Evolutionary conservation across 495 filamentous ascomycete genomes (phyloP).

Genomic region (Melanomma pulvis-pyrius): DNA sequence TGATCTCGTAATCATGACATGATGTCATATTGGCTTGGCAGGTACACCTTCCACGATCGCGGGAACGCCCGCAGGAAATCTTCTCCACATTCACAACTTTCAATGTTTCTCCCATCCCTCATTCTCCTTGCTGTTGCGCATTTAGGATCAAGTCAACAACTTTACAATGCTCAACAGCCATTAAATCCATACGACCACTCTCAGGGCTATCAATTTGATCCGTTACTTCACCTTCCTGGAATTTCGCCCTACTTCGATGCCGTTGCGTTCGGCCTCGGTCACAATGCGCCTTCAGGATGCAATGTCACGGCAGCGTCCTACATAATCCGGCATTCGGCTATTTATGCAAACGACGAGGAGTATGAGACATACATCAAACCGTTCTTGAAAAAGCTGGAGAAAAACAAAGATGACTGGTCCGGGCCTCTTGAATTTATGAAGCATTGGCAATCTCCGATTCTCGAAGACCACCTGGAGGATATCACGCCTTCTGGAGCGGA

Average conservation of each 20-base stretch:
- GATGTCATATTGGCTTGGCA: too few species aligned
- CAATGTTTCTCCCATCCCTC: too few species aligned
- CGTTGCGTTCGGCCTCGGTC: background rate
- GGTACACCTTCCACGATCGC: too few species aligned
- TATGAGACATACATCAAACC: constrained; percentile 11
- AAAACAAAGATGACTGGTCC: constrained; percentile 1
- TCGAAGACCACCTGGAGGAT: constrained; percentile 11
- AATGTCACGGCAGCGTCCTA: constrained; percentile 4
- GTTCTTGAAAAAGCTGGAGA: constrained; percentile 3
- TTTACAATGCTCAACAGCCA: background rate
- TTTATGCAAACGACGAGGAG: constrained; percentile 6
- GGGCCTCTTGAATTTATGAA: constrained; percentile 1
- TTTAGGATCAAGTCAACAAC: too few species aligned
- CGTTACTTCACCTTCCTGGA: constrained; percentile 9
- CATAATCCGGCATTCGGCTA: constrained; percentile 2
- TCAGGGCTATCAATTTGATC: constrained; percentile 10
- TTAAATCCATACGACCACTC: constrained; percentile 1
- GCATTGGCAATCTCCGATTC: constrained; percentile 9
- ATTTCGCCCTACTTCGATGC: constrained; percentile 14
- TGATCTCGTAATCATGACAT: too few species aligned
- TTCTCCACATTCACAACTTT: too few species aligned
- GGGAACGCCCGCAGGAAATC: too few species aligned
- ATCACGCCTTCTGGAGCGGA: constrained; percentile 4
- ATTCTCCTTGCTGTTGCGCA: too few species aligned
- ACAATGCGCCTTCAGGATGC: background rate